A percentile compares a stretch with the other conserved stretches of the same genome.
phyloP scores from a whole-genome alignment of 768 basidiomycete species.

The Amanita jacksonii region DNA sequence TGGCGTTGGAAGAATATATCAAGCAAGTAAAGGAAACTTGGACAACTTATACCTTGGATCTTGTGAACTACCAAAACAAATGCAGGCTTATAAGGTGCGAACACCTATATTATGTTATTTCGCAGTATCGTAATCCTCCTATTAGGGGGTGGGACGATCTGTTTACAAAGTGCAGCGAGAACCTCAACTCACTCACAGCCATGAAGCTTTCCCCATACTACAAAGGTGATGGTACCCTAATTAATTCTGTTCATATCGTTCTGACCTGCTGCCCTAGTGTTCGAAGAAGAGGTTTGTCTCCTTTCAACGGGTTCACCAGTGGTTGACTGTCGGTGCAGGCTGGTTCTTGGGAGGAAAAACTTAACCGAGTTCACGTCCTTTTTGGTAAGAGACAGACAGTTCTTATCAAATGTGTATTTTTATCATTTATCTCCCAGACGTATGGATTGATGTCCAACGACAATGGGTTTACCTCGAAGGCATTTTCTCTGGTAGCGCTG shows the following conservation, averaged over 20 bases:
- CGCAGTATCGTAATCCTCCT: constrained; percentile 6
- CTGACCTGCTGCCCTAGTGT: constrained; percentile 36
- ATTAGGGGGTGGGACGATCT: constrained; percentile 91
- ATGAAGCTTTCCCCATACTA: constrained; percentile 99
- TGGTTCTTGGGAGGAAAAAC: constrained; percentile 91
- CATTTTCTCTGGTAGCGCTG: constrained; percentile 98
- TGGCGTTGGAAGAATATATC: constrained; percentile 94
- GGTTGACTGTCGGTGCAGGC: constrained; percentile 34
- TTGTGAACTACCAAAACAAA: constrained; percentile 98
- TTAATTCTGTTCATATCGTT: not conserved
- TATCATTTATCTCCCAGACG: constrained; percentile 40
- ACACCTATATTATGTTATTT: not conserved
- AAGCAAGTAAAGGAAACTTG: constrained; percentile 95
- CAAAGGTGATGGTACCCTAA: constrained; percentile 52
- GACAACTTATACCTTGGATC: constrained; percentile 90
- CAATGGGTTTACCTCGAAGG: constrained; percentile 99
- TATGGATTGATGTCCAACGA: constrained; percentile 99
- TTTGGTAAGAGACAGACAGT: constrained; percentile 51
- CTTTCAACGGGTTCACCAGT: not conserved
- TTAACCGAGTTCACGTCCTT: constrained; percentile 92
- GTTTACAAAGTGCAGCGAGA: constrained; percentile 95
- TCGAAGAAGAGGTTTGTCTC: constrained; percentile 70
- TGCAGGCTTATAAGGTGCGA: constrained; percentile 82
- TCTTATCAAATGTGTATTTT: constrained; percentile 7
- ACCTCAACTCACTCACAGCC: constrained; percentile 88